A percentile compares a stretch with the other conserved stretches of the same genome.
These are phyloP conservation scores for Dactylonectria estremocensis DNA, from an alignment of 2,329 filamentous ascomycete genomes.

Conservation along the genomic window DNA sequence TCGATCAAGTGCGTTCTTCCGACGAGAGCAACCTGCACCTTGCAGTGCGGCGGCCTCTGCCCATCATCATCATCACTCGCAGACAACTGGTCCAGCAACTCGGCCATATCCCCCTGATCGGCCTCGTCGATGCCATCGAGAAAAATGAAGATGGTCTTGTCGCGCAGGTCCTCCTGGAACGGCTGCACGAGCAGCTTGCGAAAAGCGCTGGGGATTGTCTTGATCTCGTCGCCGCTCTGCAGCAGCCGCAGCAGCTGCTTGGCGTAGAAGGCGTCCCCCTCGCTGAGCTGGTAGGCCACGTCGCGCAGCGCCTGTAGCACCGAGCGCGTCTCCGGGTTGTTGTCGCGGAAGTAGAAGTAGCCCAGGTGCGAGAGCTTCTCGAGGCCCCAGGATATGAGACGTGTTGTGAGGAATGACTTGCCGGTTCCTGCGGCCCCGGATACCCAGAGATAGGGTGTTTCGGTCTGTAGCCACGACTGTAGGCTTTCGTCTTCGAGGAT, in stretches of 20 bases:
- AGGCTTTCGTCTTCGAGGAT: constrained; percentile 58
- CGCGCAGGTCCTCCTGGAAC: constrained; percentile 51
- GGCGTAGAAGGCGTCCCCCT: constrained; percentile 61
- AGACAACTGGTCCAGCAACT: constrained; percentile 55
- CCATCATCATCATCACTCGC: constrained; percentile 41
- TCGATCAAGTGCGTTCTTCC: constrained; percentile 62
- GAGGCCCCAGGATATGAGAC: constrained; percentile 59
- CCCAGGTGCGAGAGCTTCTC: constrained; percentile 55
- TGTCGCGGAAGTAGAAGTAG: constrained; percentile 66
- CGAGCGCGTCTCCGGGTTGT: constrained; percentile 62
- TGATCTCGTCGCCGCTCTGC: constrained; percentile 58
- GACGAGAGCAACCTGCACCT: constrained; percentile 57
- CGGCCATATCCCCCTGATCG: constrained; percentile 54
- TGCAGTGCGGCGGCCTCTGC: constrained; percentile 36
- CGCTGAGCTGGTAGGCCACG: constrained; percentile 63
- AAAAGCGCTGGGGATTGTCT: constrained; percentile 61
- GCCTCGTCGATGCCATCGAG: constrained; percentile 65
- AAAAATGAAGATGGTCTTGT: constrained; percentile 59
- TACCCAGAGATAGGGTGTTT: constrained; percentile 61
- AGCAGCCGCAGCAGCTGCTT: constrained; percentile 57
- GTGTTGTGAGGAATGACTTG: constrained; percentile 62
- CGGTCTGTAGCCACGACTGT: constrained; percentile 56
- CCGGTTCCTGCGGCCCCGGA: constrained; percentile 62
- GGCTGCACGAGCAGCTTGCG: constrained; percentile 58
- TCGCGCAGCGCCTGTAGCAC: constrained; percentile 62